Percentiles rank a stretch among this genome's conserved stretches.
Evolutionary conservation across 2,329 filamentous ascomycete genomes (phyloP).

Genomic region (Fusarium compactum): DNA sequence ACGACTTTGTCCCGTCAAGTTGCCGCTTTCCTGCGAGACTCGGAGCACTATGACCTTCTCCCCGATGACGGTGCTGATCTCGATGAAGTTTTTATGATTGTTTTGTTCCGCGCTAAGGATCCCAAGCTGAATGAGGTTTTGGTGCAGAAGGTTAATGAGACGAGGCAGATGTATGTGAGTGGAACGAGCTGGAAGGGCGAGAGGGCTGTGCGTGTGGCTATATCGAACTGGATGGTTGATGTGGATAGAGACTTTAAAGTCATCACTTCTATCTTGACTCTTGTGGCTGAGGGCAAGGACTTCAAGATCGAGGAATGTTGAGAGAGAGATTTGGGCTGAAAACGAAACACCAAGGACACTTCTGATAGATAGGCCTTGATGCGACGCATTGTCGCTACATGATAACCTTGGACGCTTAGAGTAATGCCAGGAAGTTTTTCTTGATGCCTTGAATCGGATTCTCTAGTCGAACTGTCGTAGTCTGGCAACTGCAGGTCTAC

Average conservation of each 20-base stretch:
- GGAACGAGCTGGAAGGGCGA: slow-evolving; percentile 81
- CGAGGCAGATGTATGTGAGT: slow-evolving; percentile 82
- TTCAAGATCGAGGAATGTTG: slow-evolving; percentile 45
- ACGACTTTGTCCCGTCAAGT: slow-evolving; percentile 77
- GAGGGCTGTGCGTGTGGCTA: slow-evolving; percentile 83
- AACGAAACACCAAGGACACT: background rate
- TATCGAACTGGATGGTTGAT: slow-evolving; percentile 86
- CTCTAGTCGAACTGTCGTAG: background rate
- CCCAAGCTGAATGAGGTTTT: slow-evolving; percentile 71
- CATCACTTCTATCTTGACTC: slow-evolving; percentile 72
- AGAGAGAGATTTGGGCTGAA: background rate
- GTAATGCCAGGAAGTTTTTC: too few species aligned
- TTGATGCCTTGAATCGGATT: background rate
- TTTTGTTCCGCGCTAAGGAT: slow-evolving; percentile 81
- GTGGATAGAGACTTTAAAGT: slow-evolving; percentile 73
- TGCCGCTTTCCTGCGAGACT: slow-evolving; percentile 70
- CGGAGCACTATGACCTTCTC: slow-evolving; percentile 74
- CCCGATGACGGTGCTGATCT: slow-evolving; percentile 62
- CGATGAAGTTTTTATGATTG: slow-evolving; percentile 70
- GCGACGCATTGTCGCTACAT: background rate
- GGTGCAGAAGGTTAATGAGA: slow-evolving; percentile 79
- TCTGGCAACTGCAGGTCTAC: background rate
- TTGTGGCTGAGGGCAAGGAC: slow-evolving; percentile 55
- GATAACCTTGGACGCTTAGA: background rate
- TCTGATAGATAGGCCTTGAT: background rate